These are phyloP conservation scores for Aspergillus floridensis DNA, from an alignment of 2,329 filamentous ascomycete species.

Conservation along the genomic window DNA sequence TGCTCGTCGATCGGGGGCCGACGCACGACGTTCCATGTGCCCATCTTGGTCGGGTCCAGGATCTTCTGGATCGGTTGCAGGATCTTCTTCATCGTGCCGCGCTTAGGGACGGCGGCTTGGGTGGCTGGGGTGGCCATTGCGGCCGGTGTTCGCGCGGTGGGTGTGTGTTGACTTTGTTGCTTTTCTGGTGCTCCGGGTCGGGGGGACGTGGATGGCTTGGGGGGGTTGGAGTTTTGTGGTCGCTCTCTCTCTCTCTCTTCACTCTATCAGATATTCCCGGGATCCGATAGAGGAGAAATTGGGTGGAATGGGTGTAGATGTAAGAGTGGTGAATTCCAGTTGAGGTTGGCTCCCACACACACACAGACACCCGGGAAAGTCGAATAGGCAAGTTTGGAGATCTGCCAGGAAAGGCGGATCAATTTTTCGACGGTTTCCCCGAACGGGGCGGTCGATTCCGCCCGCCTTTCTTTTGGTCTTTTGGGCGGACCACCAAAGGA, in stretches of 20 bases:
- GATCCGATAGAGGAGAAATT: background rate
- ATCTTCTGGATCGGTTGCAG: constrained; percentile 33
- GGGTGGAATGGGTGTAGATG: constrained; percentile 1
- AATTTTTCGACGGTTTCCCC: constrained; percentile 36
- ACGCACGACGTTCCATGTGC: constrained; percentile 36
- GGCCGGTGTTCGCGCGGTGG: constrained; percentile 21
- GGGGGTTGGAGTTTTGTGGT: too few species aligned
- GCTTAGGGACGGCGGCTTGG: background rate
- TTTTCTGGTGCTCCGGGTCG: constrained; percentile 20
- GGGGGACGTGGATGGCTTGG: background rate
- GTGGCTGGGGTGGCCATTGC: constrained; percentile 34
- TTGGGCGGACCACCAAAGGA: too few species aligned
- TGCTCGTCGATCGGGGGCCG: constrained; percentile 35
- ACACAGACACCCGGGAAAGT: background rate
- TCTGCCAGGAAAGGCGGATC: constrained; percentile 25
- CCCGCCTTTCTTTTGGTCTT: background rate
- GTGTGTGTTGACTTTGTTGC: background rate
- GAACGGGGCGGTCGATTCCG: constrained; percentile 16
- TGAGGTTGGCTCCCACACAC: too few species aligned
- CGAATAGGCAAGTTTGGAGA: constrained; percentile 9
- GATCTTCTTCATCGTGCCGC: background rate
- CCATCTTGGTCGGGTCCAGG: constrained; percentile 41
- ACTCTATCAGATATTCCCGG: background rate
- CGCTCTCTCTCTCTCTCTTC: background rate
- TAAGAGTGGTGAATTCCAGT: constrained; percentile 12